These are phyloP conservation scores for Leptoxyphium fumago DNA, from an alignment of 2,329 filamentous ascomycete genomes.

Conservation along the genomic window DNA sequence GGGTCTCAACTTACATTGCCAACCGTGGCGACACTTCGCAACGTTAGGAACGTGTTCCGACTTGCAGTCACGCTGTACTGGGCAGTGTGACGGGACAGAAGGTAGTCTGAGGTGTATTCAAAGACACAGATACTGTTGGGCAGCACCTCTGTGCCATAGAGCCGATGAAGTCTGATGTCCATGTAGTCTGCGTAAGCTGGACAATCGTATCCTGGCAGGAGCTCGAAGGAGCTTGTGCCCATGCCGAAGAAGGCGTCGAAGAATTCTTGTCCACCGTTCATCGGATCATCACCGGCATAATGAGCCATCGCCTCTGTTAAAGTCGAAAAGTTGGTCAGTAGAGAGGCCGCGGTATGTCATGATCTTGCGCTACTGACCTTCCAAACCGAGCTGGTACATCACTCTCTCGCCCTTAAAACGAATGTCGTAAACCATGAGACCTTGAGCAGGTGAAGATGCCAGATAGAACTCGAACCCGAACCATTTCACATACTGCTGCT, in stretches of 20 bases:
- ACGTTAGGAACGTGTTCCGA: conserved; percentile 30
- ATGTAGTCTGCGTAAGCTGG: conserved; percentile 38
- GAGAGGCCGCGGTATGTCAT: neutral
- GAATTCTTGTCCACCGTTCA: conserved; percentile 25
- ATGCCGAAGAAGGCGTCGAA: conserved; percentile 23
- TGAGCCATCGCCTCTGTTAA: conserved; percentile 34
- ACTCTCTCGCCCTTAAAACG: conserved; percentile 36
- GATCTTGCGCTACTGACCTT: conserved; percentile 10
- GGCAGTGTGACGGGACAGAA: conserved; percentile 36
- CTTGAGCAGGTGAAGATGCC: conserved; percentile 29
- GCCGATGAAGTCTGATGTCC: conserved; percentile 29
- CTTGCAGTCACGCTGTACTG: conserved; percentile 28
- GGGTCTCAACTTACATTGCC: conserved; percentile 20
- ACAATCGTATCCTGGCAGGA: conserved; percentile 39
- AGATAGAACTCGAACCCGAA: conserved; percentile 41
- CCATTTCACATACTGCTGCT: conserved; percentile 36
- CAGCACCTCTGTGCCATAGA: conserved; percentile 28
- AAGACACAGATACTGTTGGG: conserved; percentile 41
- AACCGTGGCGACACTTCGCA: conserved; percentile 35
- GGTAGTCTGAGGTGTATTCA: conserved; percentile 35
- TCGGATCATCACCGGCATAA: conserved; percentile 35
- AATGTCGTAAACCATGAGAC: conserved; percentile 35
- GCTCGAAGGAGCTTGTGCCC: conserved; percentile 31
- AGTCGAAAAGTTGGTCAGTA: neutral
- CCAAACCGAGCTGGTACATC: conserved; percentile 38